Percentiles rank a stretch among this genome's conserved stretches.
Evolutionary conservation across 768 basidiomycete genomes (phyloP).

Genomic region (Lanmaoa rubissima): DNA sequence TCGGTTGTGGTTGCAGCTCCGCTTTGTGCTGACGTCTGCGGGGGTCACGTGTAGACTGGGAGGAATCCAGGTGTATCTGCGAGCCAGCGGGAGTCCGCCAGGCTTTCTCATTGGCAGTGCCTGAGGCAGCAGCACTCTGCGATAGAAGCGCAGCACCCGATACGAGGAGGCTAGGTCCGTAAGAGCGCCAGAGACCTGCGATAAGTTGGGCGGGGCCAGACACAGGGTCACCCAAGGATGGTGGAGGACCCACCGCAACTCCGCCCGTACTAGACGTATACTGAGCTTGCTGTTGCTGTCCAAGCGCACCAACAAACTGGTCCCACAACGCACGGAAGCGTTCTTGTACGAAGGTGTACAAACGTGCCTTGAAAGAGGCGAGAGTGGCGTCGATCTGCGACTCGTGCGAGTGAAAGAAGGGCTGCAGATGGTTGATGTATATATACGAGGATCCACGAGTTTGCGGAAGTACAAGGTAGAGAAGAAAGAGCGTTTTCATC

Average conservation of each 20-base stretch:
- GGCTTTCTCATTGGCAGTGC: conserved; percentile 27
- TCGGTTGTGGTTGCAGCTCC: conserved; percentile 37
- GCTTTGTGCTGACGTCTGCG: conserved; percentile 53
- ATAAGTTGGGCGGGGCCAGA: conserved; percentile 66
- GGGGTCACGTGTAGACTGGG: conserved; percentile 41
- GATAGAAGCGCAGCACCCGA: conserved; percentile 62
- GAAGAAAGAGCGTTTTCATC: conserved; percentile 78
- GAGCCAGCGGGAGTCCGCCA: conserved; percentile 32
- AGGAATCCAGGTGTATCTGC: conserved; percentile 26
- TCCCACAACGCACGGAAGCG: conserved; percentile 66
- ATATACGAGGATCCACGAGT: conserved; percentile 85
- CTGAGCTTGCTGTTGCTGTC: conserved; percentile 38
- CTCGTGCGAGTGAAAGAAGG: conserved; percentile 83
- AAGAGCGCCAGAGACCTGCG: conserved; percentile 71
- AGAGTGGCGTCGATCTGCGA: conserved; percentile 80
- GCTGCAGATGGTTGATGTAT: conserved; percentile 76
- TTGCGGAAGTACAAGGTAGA: conserved; percentile 89
- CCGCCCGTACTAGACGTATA: conserved; percentile 21
- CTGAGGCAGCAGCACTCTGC: conserved; percentile 46
- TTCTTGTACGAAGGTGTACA: conserved; percentile 65
- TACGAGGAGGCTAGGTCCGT: conserved; percentile 71
- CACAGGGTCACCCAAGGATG: conserved; percentile 49
- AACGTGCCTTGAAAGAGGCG: conserved; percentile 55
- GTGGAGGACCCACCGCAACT: conserved; percentile 36
- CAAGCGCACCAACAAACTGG: conserved; percentile 48